Percentiles rank a stretch among this genome's conserved stretches.
These are phyloP conservation scores for Coriaria nepalensis DNA, from an alignment of 306 rosid genomes.

Conservation along the genomic window DNA sequence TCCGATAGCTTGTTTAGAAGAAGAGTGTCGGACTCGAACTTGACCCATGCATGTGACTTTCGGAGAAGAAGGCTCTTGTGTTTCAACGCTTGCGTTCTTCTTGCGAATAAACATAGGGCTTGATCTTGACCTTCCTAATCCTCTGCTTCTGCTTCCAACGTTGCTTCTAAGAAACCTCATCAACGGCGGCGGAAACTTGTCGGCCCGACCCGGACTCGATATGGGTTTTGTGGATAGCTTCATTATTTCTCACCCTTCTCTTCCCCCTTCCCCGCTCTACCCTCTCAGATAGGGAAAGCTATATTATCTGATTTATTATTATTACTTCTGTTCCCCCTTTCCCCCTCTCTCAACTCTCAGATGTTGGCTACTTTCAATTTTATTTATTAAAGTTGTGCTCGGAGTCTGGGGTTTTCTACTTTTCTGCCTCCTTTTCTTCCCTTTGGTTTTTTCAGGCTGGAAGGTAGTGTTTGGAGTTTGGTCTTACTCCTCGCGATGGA, in stretches of 20 bases:
- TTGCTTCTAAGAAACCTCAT: conserved; percentile 37
- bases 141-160: conserved; percentile 20
- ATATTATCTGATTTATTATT: not conserved
- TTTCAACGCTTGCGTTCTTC: conserved; percentile 34
- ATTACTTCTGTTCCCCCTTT: too few species aligned
- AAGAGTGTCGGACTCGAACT: conserved; percentile 31
- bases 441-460: too few species aligned
- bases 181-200: conserved; percentile 52
- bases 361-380: conserved; percentile 1
- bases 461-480: too few species aligned
- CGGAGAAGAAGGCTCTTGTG: conserved; percentile 59
- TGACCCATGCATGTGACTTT: conserved; percentile 70
- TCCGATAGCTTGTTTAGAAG: not conserved
- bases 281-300: too few species aligned
- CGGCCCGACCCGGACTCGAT: conserved; percentile 43
- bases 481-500: too few species aligned
- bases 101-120: conserved; percentile 33
- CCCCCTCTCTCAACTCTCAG: not conserved
- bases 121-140: conserved; percentile 36
- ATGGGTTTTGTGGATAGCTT: conserved; percentile 30
- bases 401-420: too few species aligned
- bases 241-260: conserved; percentile 14
- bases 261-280: not conserved
- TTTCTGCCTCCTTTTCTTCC: too few species aligned
- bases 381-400: too few species aligned